Conservation (phyloP, 305 asterid genomes). For the Fraxinus angustifolia region DNA sequence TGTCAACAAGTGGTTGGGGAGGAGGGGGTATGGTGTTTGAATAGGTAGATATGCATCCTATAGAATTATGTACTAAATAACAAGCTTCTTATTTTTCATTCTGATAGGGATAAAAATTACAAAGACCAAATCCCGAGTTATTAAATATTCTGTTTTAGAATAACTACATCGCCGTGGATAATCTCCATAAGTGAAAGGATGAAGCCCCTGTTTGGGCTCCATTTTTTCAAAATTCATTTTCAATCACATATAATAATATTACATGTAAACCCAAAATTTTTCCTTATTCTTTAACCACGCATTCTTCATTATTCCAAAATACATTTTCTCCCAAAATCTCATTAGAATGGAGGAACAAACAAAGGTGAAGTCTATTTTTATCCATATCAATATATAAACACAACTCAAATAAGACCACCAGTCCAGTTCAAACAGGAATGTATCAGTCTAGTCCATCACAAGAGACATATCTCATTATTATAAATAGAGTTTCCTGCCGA, state of each 20-base stretch:
- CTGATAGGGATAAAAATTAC: not conserved
- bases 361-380: not conserved
- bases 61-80: not conserved
- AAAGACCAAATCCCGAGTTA: not conserved
- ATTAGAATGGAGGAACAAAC: no score
- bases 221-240: no score
- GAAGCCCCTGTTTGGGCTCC: no score
- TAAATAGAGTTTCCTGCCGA: not conserved
- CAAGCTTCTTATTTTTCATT: not conserved
- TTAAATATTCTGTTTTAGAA: not conserved
- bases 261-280: no score
- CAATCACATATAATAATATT: no score
- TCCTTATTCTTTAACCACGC: no score
- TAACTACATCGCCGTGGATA: not conserved
- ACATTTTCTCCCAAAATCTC: no score
- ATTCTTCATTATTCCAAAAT: no score
- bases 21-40: not conserved
- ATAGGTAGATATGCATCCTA: not conserved
- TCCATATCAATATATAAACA: not conserved
- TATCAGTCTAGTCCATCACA: not conserved
- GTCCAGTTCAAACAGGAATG: not conserved
- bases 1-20: not conserved
- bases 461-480: not conserved
- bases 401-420: not conserved
- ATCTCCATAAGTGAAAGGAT: not conserved